Evolutionary conservation across 2,329 filamentous ascomycete species (phyloP), one percentile per base, ranked within the genome.

Genomic region (Aspergillus viridinutans): DNA sequence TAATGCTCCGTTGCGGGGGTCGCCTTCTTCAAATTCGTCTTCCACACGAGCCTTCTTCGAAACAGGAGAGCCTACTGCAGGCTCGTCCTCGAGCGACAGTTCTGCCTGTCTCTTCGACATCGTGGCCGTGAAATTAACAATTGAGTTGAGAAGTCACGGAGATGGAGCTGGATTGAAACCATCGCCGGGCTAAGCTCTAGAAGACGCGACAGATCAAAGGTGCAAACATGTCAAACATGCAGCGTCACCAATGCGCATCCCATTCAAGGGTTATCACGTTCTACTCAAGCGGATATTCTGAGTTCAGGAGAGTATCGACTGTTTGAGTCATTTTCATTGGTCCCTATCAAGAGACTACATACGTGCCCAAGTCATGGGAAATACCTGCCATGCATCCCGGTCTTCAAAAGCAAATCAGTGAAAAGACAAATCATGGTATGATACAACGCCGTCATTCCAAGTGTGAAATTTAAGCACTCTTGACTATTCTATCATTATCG

Each of bases 401-500:
- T 61, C 58, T 58, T 61, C 59, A 62, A 63, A 58, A 53, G 50
- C 51, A 61, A 61, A 63, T 67, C 61, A 67, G 63, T 62, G 61
- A 65, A 62, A 69, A 64, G 57, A 64, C 59, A 59, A 62, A 61
- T 57, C 60, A 66, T 67, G 65, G 59, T 68, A 69, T 70, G 64
- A 66, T 68, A 71, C 65, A 70, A 58, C 61, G 64, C 67, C 65
- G 58, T 62, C 63, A 63, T 65, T 26, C 21, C 59, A 60, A 58
- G 63, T 67, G 63, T 64, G 64, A 66, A 62, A 69, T 74, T 74
- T 75, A 80, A 70, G 78, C 77, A 71, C 74, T 73, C 56, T 72
- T 69, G 57, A 79, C 76, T 61, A 77, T 72, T 75, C 86, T 87
- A 78, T 89, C 87, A 72, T 96, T 90, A 72, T 93, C 89, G 74